Evolutionary conservation across 768 basidiomycete genomes (phyloP).

Genomic region (Boletus sp.): DNA sequence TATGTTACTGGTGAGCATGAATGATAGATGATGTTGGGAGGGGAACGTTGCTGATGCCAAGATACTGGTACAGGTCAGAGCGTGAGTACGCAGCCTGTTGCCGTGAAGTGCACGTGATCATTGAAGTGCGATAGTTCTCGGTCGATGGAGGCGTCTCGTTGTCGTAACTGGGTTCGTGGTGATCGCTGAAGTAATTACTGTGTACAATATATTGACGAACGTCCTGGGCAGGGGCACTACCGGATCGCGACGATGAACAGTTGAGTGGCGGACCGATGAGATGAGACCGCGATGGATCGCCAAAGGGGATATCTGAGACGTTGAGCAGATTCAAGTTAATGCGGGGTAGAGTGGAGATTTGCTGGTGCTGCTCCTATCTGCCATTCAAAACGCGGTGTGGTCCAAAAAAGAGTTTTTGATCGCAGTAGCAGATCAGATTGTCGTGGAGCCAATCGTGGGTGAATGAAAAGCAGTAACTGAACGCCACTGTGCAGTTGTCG

Average conservation of each 20-base stretch:
- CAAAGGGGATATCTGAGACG: neutral
- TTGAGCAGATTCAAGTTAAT: constrained; percentile 7
- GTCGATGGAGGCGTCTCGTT: constrained; percentile 15
- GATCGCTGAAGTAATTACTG: neutral
- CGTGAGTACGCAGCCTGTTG: neutral
- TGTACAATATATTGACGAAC: neutral
- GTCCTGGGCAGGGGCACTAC: neutral
- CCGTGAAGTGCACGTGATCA: constrained; percentile 4
- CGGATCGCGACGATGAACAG: neutral
- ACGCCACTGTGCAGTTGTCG: constrained; percentile 5
- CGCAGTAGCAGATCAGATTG: constrained; percentile 24
- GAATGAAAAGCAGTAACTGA: neutral
- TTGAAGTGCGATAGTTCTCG: neutral
- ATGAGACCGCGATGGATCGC: constrained; percentile 24
- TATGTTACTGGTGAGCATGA: constrained; percentile 28
- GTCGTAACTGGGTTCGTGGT: constrained; percentile 9
- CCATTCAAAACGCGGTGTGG: neutral
- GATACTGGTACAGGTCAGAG: neutral
- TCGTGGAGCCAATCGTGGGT: constrained; percentile 12
- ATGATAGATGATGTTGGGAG: neutral
- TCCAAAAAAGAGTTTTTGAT: constrained; percentile 10
- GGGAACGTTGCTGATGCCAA: neutral
- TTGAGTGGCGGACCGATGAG: constrained; percentile 3
- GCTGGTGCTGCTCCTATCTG: constrained; percentile 13
- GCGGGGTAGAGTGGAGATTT: constrained; percentile 17